Percentiles rank a stretch among this genome's conserved stretches.
These are phyloP conservation scores for Paecilomyces sp. DNA, from an alignment of 2,329 filamentous ascomycete genomes.

Conservation along the genomic window DNA sequence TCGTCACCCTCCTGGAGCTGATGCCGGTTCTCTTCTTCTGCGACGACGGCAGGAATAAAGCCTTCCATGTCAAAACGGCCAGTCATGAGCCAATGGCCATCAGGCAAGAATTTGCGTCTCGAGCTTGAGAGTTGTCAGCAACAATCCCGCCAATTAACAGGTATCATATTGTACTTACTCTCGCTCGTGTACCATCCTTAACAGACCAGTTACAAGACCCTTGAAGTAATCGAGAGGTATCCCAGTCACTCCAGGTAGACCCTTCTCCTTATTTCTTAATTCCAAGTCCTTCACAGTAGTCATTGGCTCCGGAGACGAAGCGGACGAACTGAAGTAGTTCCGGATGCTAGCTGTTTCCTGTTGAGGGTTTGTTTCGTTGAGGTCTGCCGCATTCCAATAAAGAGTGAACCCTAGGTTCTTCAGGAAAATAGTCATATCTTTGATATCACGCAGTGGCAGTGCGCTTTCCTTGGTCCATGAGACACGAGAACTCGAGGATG, in stretches of 20 bases:
- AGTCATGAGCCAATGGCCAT: slow-evolving; percentile 92
- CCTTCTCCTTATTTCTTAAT: slow-evolving; percentile 35
- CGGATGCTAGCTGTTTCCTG: slow-evolving; percentile 37
- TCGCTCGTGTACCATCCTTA: slow-evolving; percentile 85
- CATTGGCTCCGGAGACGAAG: slow-evolving; percentile 12
- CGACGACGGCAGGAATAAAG: slow-evolving; percentile 78
- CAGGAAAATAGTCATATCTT: slow-evolving; percentile 69
- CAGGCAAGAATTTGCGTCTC: slow-evolving; percentile 71
- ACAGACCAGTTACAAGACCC: slow-evolving; percentile 67
- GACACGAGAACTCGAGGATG: slow-evolving; percentile 44
- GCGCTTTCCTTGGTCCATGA: slow-evolving; percentile 56
- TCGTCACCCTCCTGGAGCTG: slow-evolving; percentile 59
- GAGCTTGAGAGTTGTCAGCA: slow-evolving; percentile 45
- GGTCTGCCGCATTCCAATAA: slow-evolving; percentile 72
- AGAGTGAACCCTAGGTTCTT: slow-evolving; percentile 87
- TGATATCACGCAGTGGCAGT: slow-evolving; percentile 64
- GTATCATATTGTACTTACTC: slow-evolving; percentile 44
- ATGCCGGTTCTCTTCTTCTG: slow-evolving; percentile 74
- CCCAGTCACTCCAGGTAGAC: slow-evolving; percentile 58
- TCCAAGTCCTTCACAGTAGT: slow-evolving; percentile 27
- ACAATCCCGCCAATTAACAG: background rate
- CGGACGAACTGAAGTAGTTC: slow-evolving; percentile 36
- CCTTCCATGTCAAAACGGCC: slow-evolving; percentile 77
- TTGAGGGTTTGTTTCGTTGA: slow-evolving; percentile 38
- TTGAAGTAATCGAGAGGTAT: slow-evolving; percentile 74